Percentiles rank a stretch among this genome's conserved stretches.
Evolutionary conservation across 1,284 basidiomycete genomes (phyloP).

Genomic region (Sporisorium sorghi): DNA sequence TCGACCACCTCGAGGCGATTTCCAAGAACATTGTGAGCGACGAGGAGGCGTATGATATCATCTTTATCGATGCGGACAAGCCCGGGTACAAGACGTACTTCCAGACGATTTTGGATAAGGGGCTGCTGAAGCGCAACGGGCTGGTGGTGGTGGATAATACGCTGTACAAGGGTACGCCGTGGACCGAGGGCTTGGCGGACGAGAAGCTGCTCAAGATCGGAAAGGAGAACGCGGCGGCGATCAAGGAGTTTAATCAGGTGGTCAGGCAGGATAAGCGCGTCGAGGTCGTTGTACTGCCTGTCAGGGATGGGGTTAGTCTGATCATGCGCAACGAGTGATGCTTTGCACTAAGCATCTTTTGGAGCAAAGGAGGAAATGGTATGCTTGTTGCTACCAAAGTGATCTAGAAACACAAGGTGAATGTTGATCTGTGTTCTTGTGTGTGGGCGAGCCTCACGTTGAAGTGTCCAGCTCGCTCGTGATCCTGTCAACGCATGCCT

Average conservation of each 20-base stretch:
- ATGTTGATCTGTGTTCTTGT: background rate
- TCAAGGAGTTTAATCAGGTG: conserved; percentile 62
- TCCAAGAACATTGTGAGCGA: conserved; percentile 33
- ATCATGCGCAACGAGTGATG: conserved; percentile 53
- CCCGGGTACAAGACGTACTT: conserved; percentile 63
- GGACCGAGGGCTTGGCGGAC: conserved; percentile 35
- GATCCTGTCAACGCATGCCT: conserved; percentile 7
- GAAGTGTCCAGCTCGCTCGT: background rate
- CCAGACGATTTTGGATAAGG: conserved; percentile 54
- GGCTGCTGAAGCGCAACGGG: conserved; percentile 55
- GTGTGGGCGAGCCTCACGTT: conserved; percentile 7
- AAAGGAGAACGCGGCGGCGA: conserved; percentile 53
- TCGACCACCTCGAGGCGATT: conserved; percentile 52
- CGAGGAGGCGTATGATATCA: conserved; percentile 64
- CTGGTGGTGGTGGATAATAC: conserved; percentile 68
- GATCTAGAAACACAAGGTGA: conserved; percentile 1
- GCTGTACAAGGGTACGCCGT: conserved; percentile 63
- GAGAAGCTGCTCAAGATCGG: conserved; percentile 30
- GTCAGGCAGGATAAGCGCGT: conserved; percentile 61
- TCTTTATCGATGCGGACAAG: conserved; percentile 70
- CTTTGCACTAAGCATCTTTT: background rate
- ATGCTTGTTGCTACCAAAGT: background rate
- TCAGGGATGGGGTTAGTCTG: conserved; percentile 67
- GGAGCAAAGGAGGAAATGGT: too few species aligned
- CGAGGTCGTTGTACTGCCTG: conserved; percentile 59